phyloP scores from a whole-genome alignment of 768 basidiomycete species.

The Kockovaella imperatae region DNA sequence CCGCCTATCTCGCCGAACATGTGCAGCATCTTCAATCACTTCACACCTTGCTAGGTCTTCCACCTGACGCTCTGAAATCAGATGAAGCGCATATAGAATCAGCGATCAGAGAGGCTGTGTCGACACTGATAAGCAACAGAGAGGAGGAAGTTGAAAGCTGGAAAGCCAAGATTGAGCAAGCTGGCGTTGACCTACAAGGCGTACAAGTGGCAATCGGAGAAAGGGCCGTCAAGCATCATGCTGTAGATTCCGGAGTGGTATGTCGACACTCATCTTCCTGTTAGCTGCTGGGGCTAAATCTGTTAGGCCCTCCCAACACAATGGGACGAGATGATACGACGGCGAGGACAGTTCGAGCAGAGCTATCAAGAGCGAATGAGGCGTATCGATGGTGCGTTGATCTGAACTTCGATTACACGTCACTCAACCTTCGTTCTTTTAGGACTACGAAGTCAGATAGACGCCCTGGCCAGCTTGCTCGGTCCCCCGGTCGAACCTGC shows the following conservation, averaged over 20 bases:
- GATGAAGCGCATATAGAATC: slow-evolving; percentile 67
- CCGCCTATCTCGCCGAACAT: slow-evolving; percentile 52
- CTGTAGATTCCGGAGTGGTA: too few relatives aligned
- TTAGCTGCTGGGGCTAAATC: too few relatives aligned
- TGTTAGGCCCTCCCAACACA: slow-evolving; percentile 61
- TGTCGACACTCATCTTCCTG: too few relatives aligned
- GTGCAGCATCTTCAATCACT: slow-evolving; percentile 73
- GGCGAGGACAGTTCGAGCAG: slow-evolving; percentile 57
- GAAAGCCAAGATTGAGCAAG: slow-evolving; percentile 56
- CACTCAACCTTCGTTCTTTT: slow-evolving; percentile 19
- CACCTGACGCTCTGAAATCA: slow-evolving; percentile 67
- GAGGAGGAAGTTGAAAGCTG: slow-evolving; percentile 70
- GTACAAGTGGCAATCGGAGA: slow-evolving; percentile 66
- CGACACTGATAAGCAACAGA: slow-evolving; percentile 61
- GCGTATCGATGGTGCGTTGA: slow-evolving; percentile 22
- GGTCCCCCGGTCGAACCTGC: slow-evolving; percentile 60
- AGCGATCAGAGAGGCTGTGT: slow-evolving; percentile 66
- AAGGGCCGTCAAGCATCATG: too few relatives aligned
- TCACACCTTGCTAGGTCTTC: slow-evolving; percentile 75
- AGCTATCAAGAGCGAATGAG: slow-evolving; percentile 26
- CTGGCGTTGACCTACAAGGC: slow-evolving; percentile 60
- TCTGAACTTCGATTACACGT: slow-evolving; percentile 5
- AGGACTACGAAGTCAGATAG: slow-evolving; percentile 62
- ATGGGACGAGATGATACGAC: slow-evolving; percentile 59
- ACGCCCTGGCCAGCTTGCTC: slow-evolving; percentile 74